Evolutionary conservation across 257 asterid species (phyloP), one percentile per base, ranked within the genome.

Genomic region (Leonotis leonurus): DNA sequence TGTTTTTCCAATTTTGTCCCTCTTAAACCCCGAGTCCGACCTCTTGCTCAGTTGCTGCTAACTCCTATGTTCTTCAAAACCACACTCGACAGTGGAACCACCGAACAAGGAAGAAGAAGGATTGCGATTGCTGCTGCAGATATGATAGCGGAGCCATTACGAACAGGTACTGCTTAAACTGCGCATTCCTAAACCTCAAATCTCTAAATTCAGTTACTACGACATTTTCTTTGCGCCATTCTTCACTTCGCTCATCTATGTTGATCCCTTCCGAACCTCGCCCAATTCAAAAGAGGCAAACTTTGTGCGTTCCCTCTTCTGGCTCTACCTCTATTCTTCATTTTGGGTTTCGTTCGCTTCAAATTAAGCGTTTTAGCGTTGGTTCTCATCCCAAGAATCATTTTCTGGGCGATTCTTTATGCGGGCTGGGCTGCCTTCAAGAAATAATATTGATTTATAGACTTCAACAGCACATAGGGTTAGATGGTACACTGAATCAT

Each of bases 81-180:
- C 56, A 56, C 33, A 12, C 33, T 44, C 10, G 26, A 4, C 20
- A 50, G 50, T 13, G 12, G 14, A n/a, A n/a, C n/a, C n/a, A n/a
- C n/a, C n/a, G 16, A 55, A 9, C 8, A n/a, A n/a, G n/a, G n/a
- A 20, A 49, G n/a, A 66, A 65, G 60, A 54, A 33, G 51, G 43
- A 18, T 54, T 73, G 73, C 60, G 33, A n/a, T n/a, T n/a, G n/a
- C n/a, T n/a, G 62, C 14, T 65, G 62, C 62, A 49, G 71, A 40
- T 32, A 60, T 72, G 76, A 63, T 29, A 44, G 61, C 51, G 37
- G 64, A 53, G 68, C 56, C 48, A 64, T 52, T 44, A 77, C 70
- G 82, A 73, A 62, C 66, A 73, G 79, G 77, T 77, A 73, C 62
- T 10, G 29, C 70, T 49, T 54, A n/a, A 16, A 70, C 1, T 20